phyloP scores from a whole-genome alignment of 495 filamentous ascomycete genomes.

The Clavariopsis aquatica region DNA sequence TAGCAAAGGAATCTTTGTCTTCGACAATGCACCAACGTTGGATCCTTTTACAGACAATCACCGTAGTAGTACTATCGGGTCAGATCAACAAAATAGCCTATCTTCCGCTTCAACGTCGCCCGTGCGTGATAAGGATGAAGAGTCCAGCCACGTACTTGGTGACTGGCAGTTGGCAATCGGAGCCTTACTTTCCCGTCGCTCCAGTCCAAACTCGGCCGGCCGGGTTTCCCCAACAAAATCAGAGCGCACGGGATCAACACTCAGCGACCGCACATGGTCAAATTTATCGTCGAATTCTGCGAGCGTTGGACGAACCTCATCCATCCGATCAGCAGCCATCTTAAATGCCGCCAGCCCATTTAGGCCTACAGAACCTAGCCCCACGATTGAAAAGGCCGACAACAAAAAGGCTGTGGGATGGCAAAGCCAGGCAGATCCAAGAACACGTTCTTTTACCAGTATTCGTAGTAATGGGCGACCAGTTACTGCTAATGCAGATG shows the following conservation, averaged over 20 bases:
- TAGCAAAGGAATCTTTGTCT: constrained; percentile 15
- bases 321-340: constrained; percentile 30
- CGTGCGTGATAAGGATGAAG: background rate
- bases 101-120: constrained; percentile 30
- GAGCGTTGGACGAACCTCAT: constrained; percentile 22
- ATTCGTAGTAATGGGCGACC: constrained; percentile 11
- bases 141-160: background rate
- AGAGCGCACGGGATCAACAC: constrained; percentile 38
- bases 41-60: constrained; percentile 29
- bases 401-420: constrained; percentile 13
- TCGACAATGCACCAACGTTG: constrained; percentile 29
- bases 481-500: constrained; percentile 34
- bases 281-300: constrained; percentile 31
- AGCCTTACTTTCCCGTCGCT: constrained; percentile 9
- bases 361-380: constrained; percentile 38
- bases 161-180: constrained; percentile 17
- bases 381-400: constrained; percentile 12
- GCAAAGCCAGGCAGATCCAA: constrained; percentile 20
- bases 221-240: constrained; percentile 36
- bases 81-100: background rate
- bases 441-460: constrained; percentile 38
- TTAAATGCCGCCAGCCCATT: constrained; percentile 33
- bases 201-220: constrained; percentile 19
- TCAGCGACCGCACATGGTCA: constrained; percentile 34
- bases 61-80: background rate